Conservation (phyloP, 2,329 filamentous ascomycete genomes). For the Scedosporium dehoogii region DNA sequence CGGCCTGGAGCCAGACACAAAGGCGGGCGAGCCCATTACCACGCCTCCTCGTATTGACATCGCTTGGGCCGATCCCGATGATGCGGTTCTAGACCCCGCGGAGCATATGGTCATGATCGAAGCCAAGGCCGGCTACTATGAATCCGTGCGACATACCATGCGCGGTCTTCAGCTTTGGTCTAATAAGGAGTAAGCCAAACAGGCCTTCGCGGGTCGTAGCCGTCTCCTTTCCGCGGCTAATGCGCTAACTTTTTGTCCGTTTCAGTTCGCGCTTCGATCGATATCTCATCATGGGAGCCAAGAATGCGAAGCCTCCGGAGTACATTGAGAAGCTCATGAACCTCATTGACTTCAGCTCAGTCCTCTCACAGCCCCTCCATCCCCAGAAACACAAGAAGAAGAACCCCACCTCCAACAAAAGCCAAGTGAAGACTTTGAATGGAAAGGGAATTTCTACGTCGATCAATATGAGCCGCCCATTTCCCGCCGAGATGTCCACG, state of each 20-base stretch:
- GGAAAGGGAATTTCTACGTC: not conserved
- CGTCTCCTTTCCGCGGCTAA: not conserved
- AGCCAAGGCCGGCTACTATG: constrained; percentile 62
- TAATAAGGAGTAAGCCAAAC: constrained; percentile 7
- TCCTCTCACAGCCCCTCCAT: not conserved
- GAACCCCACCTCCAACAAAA: not conserved
- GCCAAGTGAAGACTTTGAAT: not conserved
- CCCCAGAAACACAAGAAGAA: not conserved
- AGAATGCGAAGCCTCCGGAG: constrained; percentile 17
- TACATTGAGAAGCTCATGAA: constrained; percentile 17
- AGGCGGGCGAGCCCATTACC: constrained; percentile 12
- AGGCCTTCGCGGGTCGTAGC: not conserved
- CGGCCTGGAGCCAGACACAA: constrained; percentile 45
- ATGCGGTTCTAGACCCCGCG: constrained; percentile 58
- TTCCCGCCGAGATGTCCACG: constrained; percentile 9
- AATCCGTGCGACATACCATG: constrained; percentile 53
- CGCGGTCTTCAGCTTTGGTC: constrained; percentile 6
- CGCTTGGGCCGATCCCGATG: constrained; percentile 51
- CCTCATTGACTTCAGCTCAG: not conserved
- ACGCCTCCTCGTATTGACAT: constrained; percentile 64
- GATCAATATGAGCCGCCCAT: not conserved
- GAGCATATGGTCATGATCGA: constrained; percentile 72
- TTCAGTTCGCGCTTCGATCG: constrained; percentile 48
- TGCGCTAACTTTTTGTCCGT: not conserved
- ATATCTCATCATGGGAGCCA: constrained; percentile 44